These are phyloP conservation scores for Leucogyrophana mollusca DNA, from an alignment of 768 basidiomycete genomes.

Conservation along the genomic window DNA sequence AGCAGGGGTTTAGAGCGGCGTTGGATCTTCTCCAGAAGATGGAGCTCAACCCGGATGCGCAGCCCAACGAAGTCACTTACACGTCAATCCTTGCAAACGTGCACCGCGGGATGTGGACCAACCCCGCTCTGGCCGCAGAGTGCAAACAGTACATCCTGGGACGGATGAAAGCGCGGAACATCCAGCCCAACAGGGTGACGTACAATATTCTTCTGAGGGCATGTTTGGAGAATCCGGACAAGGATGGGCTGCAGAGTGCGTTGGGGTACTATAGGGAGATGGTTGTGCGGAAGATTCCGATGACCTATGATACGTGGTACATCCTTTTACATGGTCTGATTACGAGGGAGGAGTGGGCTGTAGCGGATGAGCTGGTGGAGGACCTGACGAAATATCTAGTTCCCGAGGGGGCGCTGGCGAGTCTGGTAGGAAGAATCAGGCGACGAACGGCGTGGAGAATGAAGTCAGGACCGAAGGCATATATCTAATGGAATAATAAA, in stretches of 20 bases:
- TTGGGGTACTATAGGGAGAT: slow-evolving; percentile 63
- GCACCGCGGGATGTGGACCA: slow-evolving; percentile 55
- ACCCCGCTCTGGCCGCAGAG: slow-evolving; percentile 41
- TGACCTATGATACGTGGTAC: slow-evolving; percentile 73
- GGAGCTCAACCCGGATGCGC: slow-evolving; percentile 53
- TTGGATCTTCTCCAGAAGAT: slow-evolving; percentile 72
- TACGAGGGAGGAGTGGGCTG: slow-evolving; percentile 52
- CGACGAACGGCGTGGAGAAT: slow-evolving; percentile 33
- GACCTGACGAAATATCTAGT: slow-evolving; percentile 56
- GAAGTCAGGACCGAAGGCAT: slow-evolving; percentile 25
- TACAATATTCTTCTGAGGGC: slow-evolving; percentile 80
- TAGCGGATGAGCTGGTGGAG: slow-evolving; percentile 58
- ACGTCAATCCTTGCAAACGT: slow-evolving; percentile 76
- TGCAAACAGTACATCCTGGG: slow-evolving; percentile 49
- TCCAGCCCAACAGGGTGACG: slow-evolving; percentile 58
- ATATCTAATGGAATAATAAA: slow-evolving; percentile 18
- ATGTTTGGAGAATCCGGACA: slow-evolving; percentile 50
- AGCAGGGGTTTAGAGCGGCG: slow-evolving; percentile 56
- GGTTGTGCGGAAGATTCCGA: slow-evolving; percentile 43
- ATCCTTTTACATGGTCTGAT: slow-evolving; percentile 68
- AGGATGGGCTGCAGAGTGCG: slow-evolving; percentile 53
- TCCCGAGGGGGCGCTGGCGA: slow-evolving; percentile 43
- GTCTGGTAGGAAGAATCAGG: slow-evolving; percentile 51
- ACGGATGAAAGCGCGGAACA: slow-evolving; percentile 55
- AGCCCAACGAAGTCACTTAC: slow-evolving; percentile 81